A percentile compares a stretch with the other conserved stretches of the same genome.
These are phyloP conservation scores for Ustilago vetiveriae DNA, from an alignment of 1,284 basidiomycete genomes.

Conservation along the genomic window DNA sequence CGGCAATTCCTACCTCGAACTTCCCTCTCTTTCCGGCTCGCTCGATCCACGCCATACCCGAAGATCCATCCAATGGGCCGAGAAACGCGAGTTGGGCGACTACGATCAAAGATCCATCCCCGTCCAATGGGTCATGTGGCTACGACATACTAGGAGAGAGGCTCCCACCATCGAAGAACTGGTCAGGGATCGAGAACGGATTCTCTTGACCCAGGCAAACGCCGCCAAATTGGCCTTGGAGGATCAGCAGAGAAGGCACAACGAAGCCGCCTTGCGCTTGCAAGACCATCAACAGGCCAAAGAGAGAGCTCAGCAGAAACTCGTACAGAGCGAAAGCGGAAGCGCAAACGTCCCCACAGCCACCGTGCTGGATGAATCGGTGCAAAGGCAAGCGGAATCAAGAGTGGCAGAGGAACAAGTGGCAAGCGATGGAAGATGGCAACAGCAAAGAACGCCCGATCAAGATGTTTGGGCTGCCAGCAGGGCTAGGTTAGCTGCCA, in stretches of 20 bases:
- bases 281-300: slow-evolving; percentile 21
- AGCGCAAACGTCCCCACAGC: slow-evolving; percentile 7
- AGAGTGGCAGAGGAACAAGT: slow-evolving; percentile 1
- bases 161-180: slow-evolving; percentile 56
- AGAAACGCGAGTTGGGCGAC: slow-evolving; percentile 48
- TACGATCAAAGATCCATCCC: slow-evolving; percentile 60
- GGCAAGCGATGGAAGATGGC: neutral
- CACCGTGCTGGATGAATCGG: slow-evolving; percentile 12
- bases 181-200: slow-evolving; percentile 21
- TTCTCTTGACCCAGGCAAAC: slow-evolving; percentile 30
- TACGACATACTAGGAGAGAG: slow-evolving; percentile 56
- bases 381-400: neutral
- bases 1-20: slow-evolving; percentile 59
- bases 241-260: slow-evolving; percentile 11
- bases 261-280: slow-evolving; percentile 12
- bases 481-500: slow-evolving; percentile 31
- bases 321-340: neutral
- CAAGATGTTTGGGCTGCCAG: slow-evolving; percentile 45
- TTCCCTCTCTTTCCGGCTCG: slow-evolving; percentile 53
- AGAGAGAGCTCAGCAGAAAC: slow-evolving; percentile 9
- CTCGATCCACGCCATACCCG: slow-evolving; percentile 56
- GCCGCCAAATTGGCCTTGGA: slow-evolving; percentile 23
- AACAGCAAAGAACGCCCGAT: slow-evolving; percentile 23
- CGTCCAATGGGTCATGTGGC: slow-evolving; percentile 64
- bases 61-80: slow-evolving; percentile 45